Conservation (phyloP, 257 asterid species). For the Petunia secreta region DNA sequence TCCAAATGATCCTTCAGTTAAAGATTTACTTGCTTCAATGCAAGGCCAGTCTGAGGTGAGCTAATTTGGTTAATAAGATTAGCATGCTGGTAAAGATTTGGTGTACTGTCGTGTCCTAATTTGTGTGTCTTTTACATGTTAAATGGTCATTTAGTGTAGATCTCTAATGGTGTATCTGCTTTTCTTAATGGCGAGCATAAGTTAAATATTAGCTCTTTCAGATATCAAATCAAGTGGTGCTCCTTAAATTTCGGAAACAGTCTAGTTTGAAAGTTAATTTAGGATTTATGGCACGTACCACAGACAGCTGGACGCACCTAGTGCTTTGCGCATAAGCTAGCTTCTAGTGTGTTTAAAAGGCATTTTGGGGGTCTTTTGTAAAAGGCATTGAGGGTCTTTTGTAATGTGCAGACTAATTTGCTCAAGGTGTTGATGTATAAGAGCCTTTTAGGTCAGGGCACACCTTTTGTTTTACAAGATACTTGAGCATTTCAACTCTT, state of each 20-base stretch:
- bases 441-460: not conserved
- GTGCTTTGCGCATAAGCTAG: not conserved
- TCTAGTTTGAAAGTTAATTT: conserved; percentile 8
- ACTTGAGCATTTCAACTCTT: not conserved
- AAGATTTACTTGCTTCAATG: conserved; percentile 25
- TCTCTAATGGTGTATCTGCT: not conserved
- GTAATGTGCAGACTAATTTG: not conserved
- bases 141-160: conserved; percentile 7
- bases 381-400: not conserved
- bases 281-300: conserved; percentile 3
- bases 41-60: conserved; percentile 27
- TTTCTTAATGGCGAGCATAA: not conserved
- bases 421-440: conserved; percentile 9
- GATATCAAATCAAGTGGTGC: not conserved
- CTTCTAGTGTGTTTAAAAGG: not conserved
- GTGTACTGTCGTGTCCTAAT: not conserved
- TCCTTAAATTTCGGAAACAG: conserved; percentile 8
- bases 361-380: not conserved
- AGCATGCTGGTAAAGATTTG: not conserved
- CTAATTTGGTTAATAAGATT: conserved; percentile 11
- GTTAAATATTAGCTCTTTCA: not conserved
- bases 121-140: conserved; percentile 6
- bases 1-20: conserved; percentile 25
- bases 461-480: not conserved
- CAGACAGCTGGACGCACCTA: not conserved